A percentile compares a stretch with the other conserved stretches of the same genome.
Evolutionary conservation across 208 protist genomes (phyloP).

Genomic region (Endotrypanum monterogeii): DNA sequence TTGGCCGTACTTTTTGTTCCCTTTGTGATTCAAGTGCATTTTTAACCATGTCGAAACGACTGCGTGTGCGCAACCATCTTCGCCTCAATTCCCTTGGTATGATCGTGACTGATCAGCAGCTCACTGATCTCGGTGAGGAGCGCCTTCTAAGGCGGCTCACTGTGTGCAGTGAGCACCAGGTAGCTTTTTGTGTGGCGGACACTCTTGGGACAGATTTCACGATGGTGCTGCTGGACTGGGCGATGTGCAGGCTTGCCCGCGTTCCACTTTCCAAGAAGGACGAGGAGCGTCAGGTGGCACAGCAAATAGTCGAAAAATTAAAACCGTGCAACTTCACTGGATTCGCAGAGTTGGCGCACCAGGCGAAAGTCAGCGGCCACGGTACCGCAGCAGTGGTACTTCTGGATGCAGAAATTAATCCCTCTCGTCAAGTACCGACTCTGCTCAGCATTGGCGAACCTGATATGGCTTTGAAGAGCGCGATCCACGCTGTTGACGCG

Average conservation of each 20-base stretch:
- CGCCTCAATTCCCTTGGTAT: constrained; percentile 70
- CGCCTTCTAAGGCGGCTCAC: constrained; percentile 81
- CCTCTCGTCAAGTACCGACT: constrained; percentile 51
- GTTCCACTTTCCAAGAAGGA: constrained; percentile 9
- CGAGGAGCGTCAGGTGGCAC: constrained; percentile 38
- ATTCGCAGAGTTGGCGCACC: constrained; percentile 66
- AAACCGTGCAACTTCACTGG: constrained; percentile 36
- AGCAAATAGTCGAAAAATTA: constrained; percentile 56
- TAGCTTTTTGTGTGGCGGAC: constrained; percentile 84
- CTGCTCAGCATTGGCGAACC: constrained; percentile 75
- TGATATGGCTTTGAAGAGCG: constrained; percentile 56
- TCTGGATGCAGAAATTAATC: constrained; percentile 54
- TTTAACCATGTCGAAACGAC: constrained; percentile 63
- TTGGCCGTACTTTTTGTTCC: constrained; percentile 94
- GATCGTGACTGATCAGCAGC: constrained; percentile 89
- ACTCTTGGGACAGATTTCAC: constrained; percentile 64
- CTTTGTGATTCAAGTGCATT: constrained; percentile 83
- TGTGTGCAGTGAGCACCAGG: constrained; percentile 76
- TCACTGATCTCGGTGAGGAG: constrained; percentile 53
- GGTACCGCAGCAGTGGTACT: constrained; percentile 56
- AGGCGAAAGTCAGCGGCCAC: constrained; percentile 50
- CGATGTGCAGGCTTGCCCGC: constrained; percentile 82
- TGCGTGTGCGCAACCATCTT: constrained; percentile 93
- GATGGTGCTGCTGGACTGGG: constrained; percentile 93
- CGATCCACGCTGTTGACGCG: constrained; percentile 40